Evolutionary conservation across 345 rosid genomes (phyloP), one percentile per base, ranked within the genome.

Genomic region (Gossypium turneri): DNA sequence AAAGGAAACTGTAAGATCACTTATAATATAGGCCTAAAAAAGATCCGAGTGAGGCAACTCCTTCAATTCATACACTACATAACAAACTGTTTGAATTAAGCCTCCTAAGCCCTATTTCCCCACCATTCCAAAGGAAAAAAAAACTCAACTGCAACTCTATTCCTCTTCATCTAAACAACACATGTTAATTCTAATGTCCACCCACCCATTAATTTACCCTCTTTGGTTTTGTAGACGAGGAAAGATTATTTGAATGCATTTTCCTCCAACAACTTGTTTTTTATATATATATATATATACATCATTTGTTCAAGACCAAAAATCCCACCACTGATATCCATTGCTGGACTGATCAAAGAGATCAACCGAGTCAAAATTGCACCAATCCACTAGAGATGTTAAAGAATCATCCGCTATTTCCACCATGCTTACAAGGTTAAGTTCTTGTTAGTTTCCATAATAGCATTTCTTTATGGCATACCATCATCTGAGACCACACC

Each of bases 351-450:
- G 88, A 75, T 87, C 81, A 45, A 89, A 92, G 48, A 89, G 84
- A 56, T 74, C 83, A 68, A 81, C 88, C 7, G 97, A 82, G 13
- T 86, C 89, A 62, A 92, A 81, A 78, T 80, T 77, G 77, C 83
- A 77, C 94, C 97, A 92, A 24, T 86, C 97, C 76, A 88, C 88
- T 20, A 86, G 82, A 73, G 97, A 89, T 64, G 97, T 86, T 75
- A 88, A 79, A 9, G 89, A 86, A 76, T 86, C 85, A 68, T 87
- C 93, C 7, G 81, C 85, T 38, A 84, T 77, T 41, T 89, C 90
- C 65, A 85, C 90, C 66, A 88, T 81, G 56, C 75, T 79, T 81
- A 91, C 78, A 2, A 92, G 75, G 11, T 81, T 79, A 25, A 84
- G 75, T 47, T 88, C 94, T 75, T 89, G 90, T 10, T 89, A 90